Percentiles rank a stretch among this genome's conserved stretches.
Conservation (phyloP, 1,139 yeast species). For the Kazachstania sp. region DNA sequence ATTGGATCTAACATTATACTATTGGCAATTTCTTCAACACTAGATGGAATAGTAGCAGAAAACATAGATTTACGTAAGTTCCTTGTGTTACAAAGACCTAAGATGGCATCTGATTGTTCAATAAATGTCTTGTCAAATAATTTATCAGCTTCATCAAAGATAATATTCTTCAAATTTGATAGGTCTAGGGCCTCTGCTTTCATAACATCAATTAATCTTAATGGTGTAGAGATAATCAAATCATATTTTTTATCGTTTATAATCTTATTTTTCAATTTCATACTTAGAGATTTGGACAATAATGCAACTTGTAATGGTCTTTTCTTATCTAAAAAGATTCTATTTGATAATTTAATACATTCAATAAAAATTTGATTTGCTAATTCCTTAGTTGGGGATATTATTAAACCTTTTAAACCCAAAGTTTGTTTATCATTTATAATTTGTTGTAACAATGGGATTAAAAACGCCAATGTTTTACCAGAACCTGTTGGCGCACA, state of each 20-base stretch:
- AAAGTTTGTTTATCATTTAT: constrained; percentile 21
- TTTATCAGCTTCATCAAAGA: constrained; percentile 95
- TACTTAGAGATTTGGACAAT: constrained; percentile 67
- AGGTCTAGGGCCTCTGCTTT: constrained; percentile 53
- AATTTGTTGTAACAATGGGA: constrained; percentile 66
- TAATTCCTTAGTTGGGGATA: constrained; percentile 89
- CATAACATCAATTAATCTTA: constrained; percentile 73
- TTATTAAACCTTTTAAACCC: constrained; percentile 66
- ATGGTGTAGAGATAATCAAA: constrained; percentile 78
- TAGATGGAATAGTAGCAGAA: constrained; percentile 93
- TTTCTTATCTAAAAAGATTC: constrained; percentile 34
- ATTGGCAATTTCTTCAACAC: constrained; percentile 82
- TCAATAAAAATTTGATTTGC: constrained; percentile 79
- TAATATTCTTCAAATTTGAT: constrained; percentile 56
- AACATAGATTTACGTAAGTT: constrained; percentile 64
- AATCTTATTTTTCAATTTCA: constrained; percentile 53
- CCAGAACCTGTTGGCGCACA: constrained; percentile 96
- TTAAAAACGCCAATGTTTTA: constrained; percentile 77
- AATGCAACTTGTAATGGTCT: constrained; percentile 53
- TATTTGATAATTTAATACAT: constrained; percentile 47
- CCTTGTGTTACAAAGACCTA: constrained; percentile 50
- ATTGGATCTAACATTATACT: constrained; percentile 74
- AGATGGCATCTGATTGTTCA: constrained; percentile 81
- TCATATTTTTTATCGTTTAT: constrained; percentile 61
- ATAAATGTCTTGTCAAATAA: constrained; percentile 84